Evolutionary conservation across 2,329 filamentous ascomycete genomes (phyloP), one percentile per base, ranked within the genome.

Genomic region (Hirsutella rhossiliensis): DNA sequence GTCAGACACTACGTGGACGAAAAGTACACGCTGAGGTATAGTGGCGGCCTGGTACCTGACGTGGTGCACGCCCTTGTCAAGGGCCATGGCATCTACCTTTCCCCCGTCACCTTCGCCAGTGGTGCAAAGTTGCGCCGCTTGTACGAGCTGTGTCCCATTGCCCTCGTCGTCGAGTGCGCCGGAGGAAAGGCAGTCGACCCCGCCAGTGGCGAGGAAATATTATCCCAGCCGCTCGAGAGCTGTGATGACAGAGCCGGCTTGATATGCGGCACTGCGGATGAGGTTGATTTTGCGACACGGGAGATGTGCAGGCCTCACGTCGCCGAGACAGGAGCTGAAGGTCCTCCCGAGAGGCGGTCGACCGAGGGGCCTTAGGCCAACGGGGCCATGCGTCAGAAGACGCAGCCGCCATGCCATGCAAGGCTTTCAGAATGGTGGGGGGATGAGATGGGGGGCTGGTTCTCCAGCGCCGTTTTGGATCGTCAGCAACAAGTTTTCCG

Each of bases 41-140:
- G 68, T 17, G 78, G 78, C 0, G 78, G 78, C 0, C 57, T 82
- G 4, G 77, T 82, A 3, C 78, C 78, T 0, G 78, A 82, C 44
- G 60, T 81, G 0, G 70, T 73, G 12, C 78, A 81, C 46, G 67
- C 71, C 4, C 59, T 82, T 8, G 69, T 73, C 47, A 80, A 81
- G 56, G 75, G 76, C 0, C 76, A 81, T 43, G 78, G 78, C 1
- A 56, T 82, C 1, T 82, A 80, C 51, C 53, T 80, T 2, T 76
- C 70, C 2, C 78, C 78, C 0, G 75, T 78, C 5, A 74, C 74
- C 2, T 54, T 48, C 0, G 54, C 54, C 11, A 75, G 69, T 51
- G 64, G 63, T 49, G 73, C 78, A 0, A 82, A 82, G 64, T 56
- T 82, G 47, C 62, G 78, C 30, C 60, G 71, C 7, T 56, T 81